phyloP scores from a whole-genome alignment of 306 rosid genomes.

The Vicia sativa region DNA sequence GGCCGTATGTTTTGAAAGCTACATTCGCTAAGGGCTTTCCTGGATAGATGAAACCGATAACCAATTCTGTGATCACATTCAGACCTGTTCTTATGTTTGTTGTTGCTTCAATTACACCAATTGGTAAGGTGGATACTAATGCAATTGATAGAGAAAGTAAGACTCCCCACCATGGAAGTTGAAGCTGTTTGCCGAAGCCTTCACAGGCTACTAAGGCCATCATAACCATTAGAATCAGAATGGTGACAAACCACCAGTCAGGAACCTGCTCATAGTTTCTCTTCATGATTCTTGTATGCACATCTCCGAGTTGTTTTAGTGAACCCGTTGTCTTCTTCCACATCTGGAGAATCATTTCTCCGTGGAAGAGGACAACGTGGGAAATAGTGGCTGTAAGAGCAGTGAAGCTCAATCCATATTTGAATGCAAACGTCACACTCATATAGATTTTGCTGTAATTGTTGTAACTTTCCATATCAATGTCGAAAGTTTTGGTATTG shows the following conservation, averaged over 20 bases:
- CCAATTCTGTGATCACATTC: conserved; percentile 63
- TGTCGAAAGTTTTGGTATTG: conserved; percentile 50
- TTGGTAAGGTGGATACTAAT: conserved; percentile 66
- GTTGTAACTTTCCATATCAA: conserved; percentile 49
- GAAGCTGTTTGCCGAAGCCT: conserved; percentile 79
- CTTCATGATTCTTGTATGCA: conserved; percentile 79
- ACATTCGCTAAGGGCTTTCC: conserved; percentile 77
- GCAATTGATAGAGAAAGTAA: conserved; percentile 65
- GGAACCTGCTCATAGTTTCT: conserved; percentile 75
- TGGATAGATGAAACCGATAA: conserved; percentile 69
- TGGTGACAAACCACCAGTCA: conserved; percentile 69
- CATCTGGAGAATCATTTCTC: conserved; percentile 54
- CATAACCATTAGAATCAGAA: conserved; percentile 46
- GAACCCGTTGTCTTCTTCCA: conserved; percentile 57
- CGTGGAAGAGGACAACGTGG: conserved; percentile 79
- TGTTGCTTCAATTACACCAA: conserved; percentile 81
- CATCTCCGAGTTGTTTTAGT: conserved; percentile 46
- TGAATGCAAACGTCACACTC: conserved; percentile 64
- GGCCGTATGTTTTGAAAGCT: conserved; percentile 74
- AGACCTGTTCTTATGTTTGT: conserved; percentile 65
- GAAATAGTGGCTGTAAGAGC: conserved; percentile 70
- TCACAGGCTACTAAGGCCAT: conserved; percentile 58
- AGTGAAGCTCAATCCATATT: conserved; percentile 82
- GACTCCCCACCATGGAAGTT: conserved; percentile 90
- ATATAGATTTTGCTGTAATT: conserved; percentile 75